Percentiles rank a stretch among this genome's conserved stretches.
phyloP scores from a whole-genome alignment of 2,329 filamentous ascomycete species.

The Arthrobotrys megalospora region DNA sequence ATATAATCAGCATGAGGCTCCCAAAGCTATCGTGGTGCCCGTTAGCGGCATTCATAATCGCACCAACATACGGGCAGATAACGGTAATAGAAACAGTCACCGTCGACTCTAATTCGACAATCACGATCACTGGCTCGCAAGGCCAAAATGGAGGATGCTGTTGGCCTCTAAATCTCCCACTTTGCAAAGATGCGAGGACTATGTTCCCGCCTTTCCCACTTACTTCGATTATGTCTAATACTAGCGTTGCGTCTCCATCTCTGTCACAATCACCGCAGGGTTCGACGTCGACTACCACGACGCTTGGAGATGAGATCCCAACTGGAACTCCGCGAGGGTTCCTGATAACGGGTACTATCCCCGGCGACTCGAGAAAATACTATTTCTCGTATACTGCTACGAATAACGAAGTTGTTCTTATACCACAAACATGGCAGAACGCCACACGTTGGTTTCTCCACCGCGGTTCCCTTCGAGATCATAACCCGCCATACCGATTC shows the following conservation, averaged over 20 bases:
- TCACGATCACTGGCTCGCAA: neutral
- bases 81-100: conserved; percentile 12
- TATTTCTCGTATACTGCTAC: neutral
- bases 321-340: conserved; percentile 14
- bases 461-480: neutral
- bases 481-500: conserved; percentile 6
- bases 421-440: neutral
- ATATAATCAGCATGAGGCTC: neutral
- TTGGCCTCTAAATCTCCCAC: neutral
- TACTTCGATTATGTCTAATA: neutral
- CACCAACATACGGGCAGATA: neutral
- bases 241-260: neutral
- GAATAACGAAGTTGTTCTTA: neutral
- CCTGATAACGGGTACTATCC: neutral
- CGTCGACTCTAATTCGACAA: neutral
- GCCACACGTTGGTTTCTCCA: conserved; percentile 3
- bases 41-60: neutral
- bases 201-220: neutral
- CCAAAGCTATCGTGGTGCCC: neutral
- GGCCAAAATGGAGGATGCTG: neutral
- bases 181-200: neutral
- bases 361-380: neutral
- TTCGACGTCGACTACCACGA: neutral
- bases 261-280: neutral
- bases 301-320: neutral